Percentiles rank a stretch among this genome's conserved stretches.
phyloP scores from a whole-genome alignment of 192 early-diverging fungal genomes.

The Rhizophagus sp. region DNA sequence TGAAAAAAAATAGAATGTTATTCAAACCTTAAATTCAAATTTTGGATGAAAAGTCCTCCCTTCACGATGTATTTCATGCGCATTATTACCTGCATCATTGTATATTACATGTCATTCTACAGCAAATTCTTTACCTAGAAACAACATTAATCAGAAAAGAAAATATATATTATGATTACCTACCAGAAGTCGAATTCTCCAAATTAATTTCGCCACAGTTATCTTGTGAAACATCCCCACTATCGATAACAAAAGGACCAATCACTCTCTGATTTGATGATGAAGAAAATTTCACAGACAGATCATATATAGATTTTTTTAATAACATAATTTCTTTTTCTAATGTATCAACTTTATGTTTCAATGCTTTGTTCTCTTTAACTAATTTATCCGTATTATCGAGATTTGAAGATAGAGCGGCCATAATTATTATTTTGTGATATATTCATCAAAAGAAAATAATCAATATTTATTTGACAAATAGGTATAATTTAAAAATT shows the following conservation, averaged over 20 bases:
- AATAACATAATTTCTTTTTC: conserved; percentile 78
- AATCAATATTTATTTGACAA: too few species aligned
- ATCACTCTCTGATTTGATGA: conserved; percentile 37
- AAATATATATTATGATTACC: not conserved
- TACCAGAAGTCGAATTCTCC: conserved; percentile 20
- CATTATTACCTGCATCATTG: not conserved
- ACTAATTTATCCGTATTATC: conserved; percentile 53
- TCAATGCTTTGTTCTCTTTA: conserved; percentile 70
- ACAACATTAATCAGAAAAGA: too few species aligned
- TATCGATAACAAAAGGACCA: conserved; percentile 49
- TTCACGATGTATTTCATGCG: conserved; percentile 42
- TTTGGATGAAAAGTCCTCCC: conserved; percentile 61
- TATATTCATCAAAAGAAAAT: not conserved
- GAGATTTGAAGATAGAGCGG: conserved; percentile 3
- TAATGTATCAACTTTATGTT: conserved; percentile 68
- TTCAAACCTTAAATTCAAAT: conserved; percentile 62
- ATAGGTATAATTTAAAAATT: too few species aligned
- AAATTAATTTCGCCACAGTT: conserved; percentile 18
- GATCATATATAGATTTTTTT: conserved; percentile 83
- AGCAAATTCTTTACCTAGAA: not conserved
- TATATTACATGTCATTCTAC: not conserved
- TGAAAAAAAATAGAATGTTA: not conserved
- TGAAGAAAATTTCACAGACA: conserved; percentile 71
- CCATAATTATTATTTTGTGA: not conserved
- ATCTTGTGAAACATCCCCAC: conserved; percentile 29